Evolutionary conservation across 2,329 filamentous ascomycete genomes (phyloP), one percentile per base, ranked within the genome.

Genomic region (Ophiostoma himal-ulmi): DNA sequence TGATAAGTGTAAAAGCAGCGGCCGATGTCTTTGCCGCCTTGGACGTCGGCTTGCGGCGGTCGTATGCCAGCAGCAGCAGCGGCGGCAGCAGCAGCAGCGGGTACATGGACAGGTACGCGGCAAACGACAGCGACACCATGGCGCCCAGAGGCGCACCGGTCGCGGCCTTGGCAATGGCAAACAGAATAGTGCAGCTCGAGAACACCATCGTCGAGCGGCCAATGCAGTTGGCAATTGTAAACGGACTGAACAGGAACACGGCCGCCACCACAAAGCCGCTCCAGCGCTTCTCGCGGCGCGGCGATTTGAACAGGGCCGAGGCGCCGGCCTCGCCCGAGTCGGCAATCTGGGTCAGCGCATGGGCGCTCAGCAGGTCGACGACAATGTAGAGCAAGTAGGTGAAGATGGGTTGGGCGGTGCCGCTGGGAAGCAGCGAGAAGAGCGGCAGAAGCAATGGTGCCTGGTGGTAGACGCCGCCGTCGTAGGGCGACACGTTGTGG

Each of bases 401-500:
- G 74, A 91, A 88, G 75, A 94, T 83, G 34, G 92, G 90, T 76
- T 88, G 88, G 69, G 81, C 78, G 73, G 84, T 81, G 67, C 88
- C 84, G 77, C 89, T 86, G 11, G 95, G 94, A 64, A 99, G 86
- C 64, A 97, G 85, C 48, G 93, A 92, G 83, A 98, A 97, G 74
- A 98, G 85, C 65, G 94, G 93, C 71, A 99, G 88, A 57, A 99
- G 86, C 70, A 99, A 84, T 67, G 95, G 95, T 60, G 94, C 93
- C 84, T 97, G 85, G 80, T 88, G 85, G 79, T 86, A 89, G 77
- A 89, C 92, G 76, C 95, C 95, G 74, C 95, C 95, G 79, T 99
- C 93, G 82, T 98, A 99, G 1, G 95, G 95, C 72, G 93, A 97
- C 71, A 98, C 92, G 82, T 97, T 96, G 79, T 96, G 92, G 74